A percentile compares a stretch with the other conserved stretches of the same genome.
Evolutionary conservation across 1,284 basidiomycete species (phyloP).

Genomic region (Microbotryum silenes-acaulis): DNA sequence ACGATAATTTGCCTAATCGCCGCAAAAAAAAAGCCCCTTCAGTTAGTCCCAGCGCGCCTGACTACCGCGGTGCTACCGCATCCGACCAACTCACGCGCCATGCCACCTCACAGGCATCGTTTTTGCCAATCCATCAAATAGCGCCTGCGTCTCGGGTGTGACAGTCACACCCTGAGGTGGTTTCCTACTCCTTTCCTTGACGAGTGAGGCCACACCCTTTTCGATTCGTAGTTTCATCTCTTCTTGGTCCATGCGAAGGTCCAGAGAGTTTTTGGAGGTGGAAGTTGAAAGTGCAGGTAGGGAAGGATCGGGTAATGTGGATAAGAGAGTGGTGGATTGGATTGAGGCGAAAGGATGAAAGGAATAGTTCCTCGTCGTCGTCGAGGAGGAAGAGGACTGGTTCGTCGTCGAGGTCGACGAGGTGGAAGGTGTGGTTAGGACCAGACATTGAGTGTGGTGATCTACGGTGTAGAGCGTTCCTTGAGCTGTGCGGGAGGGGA

Average conservation of each 20-base stretch:
- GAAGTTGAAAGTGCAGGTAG: background rate
- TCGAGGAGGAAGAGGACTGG: background rate
- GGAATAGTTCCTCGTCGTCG: background rate
- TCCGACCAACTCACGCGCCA: background rate
- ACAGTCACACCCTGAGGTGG: slow-evolving; percentile 6
- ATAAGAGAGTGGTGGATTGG: slow-evolving; percentile 11
- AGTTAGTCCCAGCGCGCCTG: too few species aligned
- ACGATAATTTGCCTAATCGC: slow-evolving; percentile 15
- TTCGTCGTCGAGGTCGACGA: background rate
- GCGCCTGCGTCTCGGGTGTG: slow-evolving; percentile 13
- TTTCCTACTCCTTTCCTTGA: background rate
- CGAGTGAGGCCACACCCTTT: slow-evolving; percentile 1
- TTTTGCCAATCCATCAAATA: slow-evolving; percentile 23
- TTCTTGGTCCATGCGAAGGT: background rate
- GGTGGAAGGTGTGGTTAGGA: slow-evolving; percentile 10
- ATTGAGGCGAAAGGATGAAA: slow-evolving; percentile 22
- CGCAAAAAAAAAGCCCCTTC: background rate
- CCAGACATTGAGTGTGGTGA: slow-evolving; percentile 6
- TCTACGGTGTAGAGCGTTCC: slow-evolving; percentile 25
- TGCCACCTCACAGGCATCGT: slow-evolving; percentile 28
- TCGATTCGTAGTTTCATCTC: slow-evolving; percentile 9
- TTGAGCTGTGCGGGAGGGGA: background rate
- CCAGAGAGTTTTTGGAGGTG: background rate
- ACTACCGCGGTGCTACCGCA: too few species aligned
- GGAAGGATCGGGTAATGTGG: slow-evolving; percentile 4